phyloP scores from a whole-genome alignment of 495 filamentous ascomycete species.

The Platismatia glauca region DNA sequence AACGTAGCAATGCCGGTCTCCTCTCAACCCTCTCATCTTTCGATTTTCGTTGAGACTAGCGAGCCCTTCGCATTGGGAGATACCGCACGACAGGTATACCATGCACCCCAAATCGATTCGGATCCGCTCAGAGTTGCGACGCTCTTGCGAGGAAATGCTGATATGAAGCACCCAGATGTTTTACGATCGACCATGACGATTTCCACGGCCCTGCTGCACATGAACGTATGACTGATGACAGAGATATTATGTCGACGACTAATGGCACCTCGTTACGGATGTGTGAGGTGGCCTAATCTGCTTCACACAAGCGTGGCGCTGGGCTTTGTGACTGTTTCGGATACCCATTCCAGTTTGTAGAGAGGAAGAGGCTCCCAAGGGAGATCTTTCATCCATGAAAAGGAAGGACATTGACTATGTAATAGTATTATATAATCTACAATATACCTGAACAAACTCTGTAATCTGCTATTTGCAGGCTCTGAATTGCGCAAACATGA shows the following conservation, averaged over 20 bases:
- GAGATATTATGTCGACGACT: background rate
- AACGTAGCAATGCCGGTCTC: constrained; percentile 4
- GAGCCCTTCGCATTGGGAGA: background rate
- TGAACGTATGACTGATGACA: background rate
- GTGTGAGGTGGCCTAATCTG: background rate
- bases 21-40: background rate
- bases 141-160: background rate
- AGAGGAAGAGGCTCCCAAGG: background rate
- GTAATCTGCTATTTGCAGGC: background rate
- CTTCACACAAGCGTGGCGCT: constrained; percentile 4
- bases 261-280: background rate
- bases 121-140: background rate
- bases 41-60: background rate
- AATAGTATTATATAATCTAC: background rate
- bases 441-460: background rate
- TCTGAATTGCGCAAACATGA: background rate
- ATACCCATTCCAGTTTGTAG: background rate
- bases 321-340: too few species aligned
- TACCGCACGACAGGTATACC: background rate
- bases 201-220: background rate
- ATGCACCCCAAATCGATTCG: background rate
- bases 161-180: background rate
- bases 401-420: background rate
- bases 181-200: background rate
- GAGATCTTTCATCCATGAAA: background rate